Conservation (phyloP, 108 stramenopile species). For the Schizochytrium sp. region DNA sequence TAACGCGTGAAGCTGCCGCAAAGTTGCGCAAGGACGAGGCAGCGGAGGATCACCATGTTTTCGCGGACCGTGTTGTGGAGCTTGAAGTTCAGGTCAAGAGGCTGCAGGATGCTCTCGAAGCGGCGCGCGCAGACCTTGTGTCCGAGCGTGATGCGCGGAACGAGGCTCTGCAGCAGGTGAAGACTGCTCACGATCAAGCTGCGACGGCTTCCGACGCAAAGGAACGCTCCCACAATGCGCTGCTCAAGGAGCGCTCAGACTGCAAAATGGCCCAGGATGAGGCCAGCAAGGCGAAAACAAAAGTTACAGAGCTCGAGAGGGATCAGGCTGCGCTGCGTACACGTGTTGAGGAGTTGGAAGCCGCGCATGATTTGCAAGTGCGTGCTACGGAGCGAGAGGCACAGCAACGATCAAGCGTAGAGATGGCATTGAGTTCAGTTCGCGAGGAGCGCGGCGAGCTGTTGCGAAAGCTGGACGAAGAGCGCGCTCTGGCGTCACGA, state of each 20-base stretch:
- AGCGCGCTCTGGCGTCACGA: neutral
- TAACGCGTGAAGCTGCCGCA: too few relatives aligned
- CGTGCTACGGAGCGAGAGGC: neutral
- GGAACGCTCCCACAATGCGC: neutral
- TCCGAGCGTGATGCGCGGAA: neutral
- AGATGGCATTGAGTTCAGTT: neutral
- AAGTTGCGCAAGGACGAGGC: neutral
- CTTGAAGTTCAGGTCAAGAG: neutral
- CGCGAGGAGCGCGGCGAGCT: neutral
- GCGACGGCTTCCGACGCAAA: neutral
- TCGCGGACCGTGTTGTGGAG: constrained; percentile 5
- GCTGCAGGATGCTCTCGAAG: neutral
- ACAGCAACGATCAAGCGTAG: neutral
- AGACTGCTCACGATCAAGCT: neutral
- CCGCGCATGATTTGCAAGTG: neutral
- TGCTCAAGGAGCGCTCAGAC: neutral
- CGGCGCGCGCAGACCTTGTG: neutral
- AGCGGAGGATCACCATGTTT: neutral
- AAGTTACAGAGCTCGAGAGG: neutral
- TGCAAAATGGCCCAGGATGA: neutral
- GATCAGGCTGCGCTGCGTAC: neutral
- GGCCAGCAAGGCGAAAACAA: neutral
- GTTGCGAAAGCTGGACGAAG: neutral
- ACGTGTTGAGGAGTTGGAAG: neutral
- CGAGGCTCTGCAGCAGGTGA: neutral